phyloP scores from a whole-genome alignment of 148 eudicot genomes.

The Suaeda aralocaspica region DNA sequence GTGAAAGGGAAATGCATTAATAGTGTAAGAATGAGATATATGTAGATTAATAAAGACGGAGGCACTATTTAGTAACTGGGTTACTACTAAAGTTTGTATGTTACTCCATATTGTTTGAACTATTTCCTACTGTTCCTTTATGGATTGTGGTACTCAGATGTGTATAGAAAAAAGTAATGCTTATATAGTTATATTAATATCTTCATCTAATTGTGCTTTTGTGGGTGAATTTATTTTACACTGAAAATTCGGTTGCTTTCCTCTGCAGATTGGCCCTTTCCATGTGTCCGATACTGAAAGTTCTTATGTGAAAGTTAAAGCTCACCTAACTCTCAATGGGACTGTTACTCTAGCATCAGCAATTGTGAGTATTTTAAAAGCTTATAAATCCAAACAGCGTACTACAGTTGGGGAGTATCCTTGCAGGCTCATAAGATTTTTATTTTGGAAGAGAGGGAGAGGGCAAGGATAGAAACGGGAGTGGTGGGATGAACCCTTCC shows the following conservation, averaged over 20 bases:
- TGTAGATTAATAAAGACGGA: no score
- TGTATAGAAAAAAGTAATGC: no score
- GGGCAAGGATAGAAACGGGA: background rate
- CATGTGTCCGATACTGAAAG: constrained; percentile 39
- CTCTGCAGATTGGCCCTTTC: constrained; percentile 75
- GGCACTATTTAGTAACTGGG: no score
- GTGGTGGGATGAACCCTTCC: background rate
- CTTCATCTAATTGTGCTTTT: background rate
- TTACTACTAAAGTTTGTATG: no score
- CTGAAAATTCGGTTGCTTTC: constrained; percentile 9
- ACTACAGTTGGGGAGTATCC: no score
- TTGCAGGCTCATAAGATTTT: no score
- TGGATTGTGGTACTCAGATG: no score
- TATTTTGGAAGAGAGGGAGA: background rate
- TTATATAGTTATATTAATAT: background rate
- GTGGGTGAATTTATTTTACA: background rate
- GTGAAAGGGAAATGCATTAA: no score
- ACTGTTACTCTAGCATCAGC: constrained; percentile 55
- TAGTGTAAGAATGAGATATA: no score
- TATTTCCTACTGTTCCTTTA: no score
- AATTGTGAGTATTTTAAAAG: constrained; percentile 47
- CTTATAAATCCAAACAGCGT: background rate
- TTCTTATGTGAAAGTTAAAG: constrained; percentile 57
- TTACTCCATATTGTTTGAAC: no score
- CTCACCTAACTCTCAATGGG: constrained; percentile 63